These are phyloP conservation scores for Hypomyces perniciosus DNA, from an alignment of 2,329 filamentous ascomycete genomes.

Conservation along the genomic window DNA sequence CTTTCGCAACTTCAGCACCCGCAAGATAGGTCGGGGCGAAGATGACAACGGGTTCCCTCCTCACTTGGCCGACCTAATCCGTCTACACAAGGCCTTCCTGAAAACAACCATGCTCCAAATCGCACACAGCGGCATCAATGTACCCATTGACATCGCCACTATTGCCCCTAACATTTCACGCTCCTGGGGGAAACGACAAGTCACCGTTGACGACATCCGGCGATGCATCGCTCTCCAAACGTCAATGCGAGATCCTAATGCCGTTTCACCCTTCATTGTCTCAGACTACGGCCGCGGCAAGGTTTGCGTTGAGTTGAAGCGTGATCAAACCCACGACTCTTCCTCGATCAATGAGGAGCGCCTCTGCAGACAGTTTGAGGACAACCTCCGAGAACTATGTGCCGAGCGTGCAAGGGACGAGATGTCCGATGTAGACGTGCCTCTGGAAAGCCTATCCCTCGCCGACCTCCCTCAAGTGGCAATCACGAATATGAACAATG, in stretches of 20 bases:
- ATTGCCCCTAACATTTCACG: constrained; percentile 59
- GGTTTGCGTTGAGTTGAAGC: constrained; percentile 53
- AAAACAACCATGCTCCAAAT: constrained; percentile 63
- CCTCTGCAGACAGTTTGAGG: constrained; percentile 49
- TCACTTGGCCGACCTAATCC: constrained; percentile 54
- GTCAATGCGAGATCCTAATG: constrained; percentile 24
- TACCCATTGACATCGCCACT: constrained; percentile 57
- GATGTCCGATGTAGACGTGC: constrained; percentile 34
- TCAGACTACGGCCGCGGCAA: constrained; percentile 48
- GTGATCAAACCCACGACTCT: constrained; percentile 23
- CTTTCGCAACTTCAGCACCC: constrained; percentile 28
- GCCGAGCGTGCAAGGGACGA: constrained; percentile 25
- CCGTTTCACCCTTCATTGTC: constrained; percentile 36
- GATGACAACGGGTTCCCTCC: constrained; percentile 34
- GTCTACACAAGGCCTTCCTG: constrained; percentile 61
- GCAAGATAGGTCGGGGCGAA: constrained; percentile 16
- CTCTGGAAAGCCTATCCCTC: constrained; percentile 51
- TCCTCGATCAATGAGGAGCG: constrained; percentile 43
- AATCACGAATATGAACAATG: constrained; percentile 26
- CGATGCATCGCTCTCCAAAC: constrained; percentile 59
- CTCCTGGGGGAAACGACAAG: constrained; percentile 66
- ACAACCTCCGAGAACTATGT: constrained; percentile 45
- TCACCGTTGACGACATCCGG: constrained; percentile 60
- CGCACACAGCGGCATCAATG: constrained; percentile 58
- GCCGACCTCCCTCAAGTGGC: constrained; percentile 33